phyloP scores from a whole-genome alignment of 2,329 filamentous ascomycete species.

The Monosporascus sp. region DNA sequence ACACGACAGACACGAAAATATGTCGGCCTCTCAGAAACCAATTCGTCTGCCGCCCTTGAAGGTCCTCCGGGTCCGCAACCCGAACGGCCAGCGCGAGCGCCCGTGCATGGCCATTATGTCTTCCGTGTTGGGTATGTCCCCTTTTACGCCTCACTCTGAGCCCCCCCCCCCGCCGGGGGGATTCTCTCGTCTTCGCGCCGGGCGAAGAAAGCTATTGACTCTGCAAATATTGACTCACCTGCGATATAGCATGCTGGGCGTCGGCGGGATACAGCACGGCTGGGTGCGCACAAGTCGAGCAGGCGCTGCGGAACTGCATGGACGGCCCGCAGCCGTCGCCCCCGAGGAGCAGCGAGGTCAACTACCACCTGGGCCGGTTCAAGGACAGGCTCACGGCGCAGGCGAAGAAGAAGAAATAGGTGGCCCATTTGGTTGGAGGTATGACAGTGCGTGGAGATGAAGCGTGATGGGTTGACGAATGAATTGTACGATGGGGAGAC shows the following conservation, averaged over 20 bases:
- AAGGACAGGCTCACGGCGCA: slow-evolving; percentile 60
- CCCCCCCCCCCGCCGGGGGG: too few species aligned
- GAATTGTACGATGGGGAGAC: too few species aligned
- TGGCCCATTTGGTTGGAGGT: not conserved
- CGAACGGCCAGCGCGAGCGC: slow-evolving; percentile 44
- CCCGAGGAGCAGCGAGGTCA: slow-evolving; percentile 72
- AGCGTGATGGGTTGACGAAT: not conserved
- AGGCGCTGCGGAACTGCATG: slow-evolving; percentile 66
- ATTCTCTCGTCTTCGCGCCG: too few species aligned
- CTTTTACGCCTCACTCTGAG: too few species aligned
- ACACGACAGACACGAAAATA: slow-evolving; percentile 17
- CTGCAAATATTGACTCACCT: too few species aligned
- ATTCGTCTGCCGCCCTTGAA: slow-evolving; percentile 56
- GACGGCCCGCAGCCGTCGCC: slow-evolving; percentile 60
- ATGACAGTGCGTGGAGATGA: not conserved
- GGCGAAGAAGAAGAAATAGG: slow-evolving; percentile 45
- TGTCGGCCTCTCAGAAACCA: slow-evolving; percentile 43
- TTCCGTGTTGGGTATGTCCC: slow-evolving; percentile 47
- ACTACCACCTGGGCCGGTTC: slow-evolving; percentile 83
- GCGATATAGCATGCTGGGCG: slow-evolving; percentile 69
- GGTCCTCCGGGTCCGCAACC: slow-evolving; percentile 48
- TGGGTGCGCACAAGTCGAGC: slow-evolving; percentile 56
- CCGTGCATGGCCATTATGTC: slow-evolving; percentile 55
- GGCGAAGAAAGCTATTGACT: too few species aligned
- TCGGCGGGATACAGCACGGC: slow-evolving; percentile 65